Evolutionary conservation across 2,329 filamentous ascomycete species (phyloP).

Genomic region (Monosporascus sp.): DNA sequence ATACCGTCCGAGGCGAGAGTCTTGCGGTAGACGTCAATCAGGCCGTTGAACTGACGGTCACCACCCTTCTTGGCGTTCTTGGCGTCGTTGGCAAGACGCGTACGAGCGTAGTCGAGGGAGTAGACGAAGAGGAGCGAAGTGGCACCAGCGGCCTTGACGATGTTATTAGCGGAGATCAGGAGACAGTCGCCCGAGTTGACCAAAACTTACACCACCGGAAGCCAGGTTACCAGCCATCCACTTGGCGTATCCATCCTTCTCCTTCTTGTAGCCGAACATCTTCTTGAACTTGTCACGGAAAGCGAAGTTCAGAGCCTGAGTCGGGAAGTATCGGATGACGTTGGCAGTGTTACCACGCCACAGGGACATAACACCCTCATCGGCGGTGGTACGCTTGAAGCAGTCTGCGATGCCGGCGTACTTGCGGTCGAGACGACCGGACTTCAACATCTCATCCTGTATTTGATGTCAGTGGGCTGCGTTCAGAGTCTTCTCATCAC

Average conservation of each 20-base stretch:
- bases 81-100: conserved; percentile 99
- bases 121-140: conserved; percentile 99
- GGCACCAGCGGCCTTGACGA: conserved; percentile 83
- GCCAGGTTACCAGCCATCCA: conserved; percentile 99
- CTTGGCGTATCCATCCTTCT: conserved; percentile 94
- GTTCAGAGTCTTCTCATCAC: not conserved
- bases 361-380: conserved; percentile 90
- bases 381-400: conserved; percentile 84
- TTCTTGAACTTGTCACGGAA: conserved; percentile 99
- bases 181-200: not conserved
- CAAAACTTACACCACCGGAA: conserved; percentile 88
- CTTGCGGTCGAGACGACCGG: conserved; percentile 95
- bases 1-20: conserved; percentile 98
- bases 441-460: conserved; percentile 99
- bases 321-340: conserved; percentile 99
- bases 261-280: conserved; percentile 99
- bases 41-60: conserved; percentile 99
- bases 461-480: conserved; percentile 26
- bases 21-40: conserved; percentile 99
- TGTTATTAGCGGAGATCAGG: conserved; percentile 2
- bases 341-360: conserved; percentile 99
- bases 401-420: conserved; percentile 92
- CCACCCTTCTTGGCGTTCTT: conserved; percentile 97
- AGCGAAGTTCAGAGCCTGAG: conserved; percentile 99
- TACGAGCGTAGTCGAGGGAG: conserved; percentile 99